These are phyloP conservation scores for Phyllosticta capitalensis DNA, from an alignment of 2,329 filamentous ascomycete species.

Conservation along the genomic window DNA sequence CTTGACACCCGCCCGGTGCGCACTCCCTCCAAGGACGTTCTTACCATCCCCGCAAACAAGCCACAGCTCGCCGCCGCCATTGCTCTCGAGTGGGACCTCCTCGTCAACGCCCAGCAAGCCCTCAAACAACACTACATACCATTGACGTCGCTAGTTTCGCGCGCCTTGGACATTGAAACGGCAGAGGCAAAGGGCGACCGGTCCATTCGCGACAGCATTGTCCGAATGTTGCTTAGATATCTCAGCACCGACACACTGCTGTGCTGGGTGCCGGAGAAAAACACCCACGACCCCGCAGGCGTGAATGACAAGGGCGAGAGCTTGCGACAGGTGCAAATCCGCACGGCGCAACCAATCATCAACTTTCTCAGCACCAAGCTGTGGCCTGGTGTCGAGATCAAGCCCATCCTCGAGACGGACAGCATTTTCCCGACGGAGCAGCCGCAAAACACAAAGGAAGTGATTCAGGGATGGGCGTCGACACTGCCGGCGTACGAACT, in stretches of 20 bases:
- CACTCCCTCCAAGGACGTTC: constrained; percentile 60
- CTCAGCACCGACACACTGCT: constrained; percentile 86
- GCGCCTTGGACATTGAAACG: constrained; percentile 68
- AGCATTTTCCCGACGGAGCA: constrained; percentile 70
- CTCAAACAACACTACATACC: constrained; percentile 82
- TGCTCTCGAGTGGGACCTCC: constrained; percentile 85
- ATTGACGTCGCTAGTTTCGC: constrained; percentile 72
- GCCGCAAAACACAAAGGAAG: constrained; percentile 61
- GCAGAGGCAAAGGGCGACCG: constrained; percentile 49
- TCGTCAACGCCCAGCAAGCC: constrained; percentile 73
- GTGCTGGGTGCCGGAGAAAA: constrained; percentile 67
- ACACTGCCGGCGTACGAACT: constrained; percentile 70
- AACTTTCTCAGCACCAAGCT: constrained; percentile 60
- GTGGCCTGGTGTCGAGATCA: constrained; percentile 75
- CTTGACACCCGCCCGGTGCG: constrained; percentile 74
- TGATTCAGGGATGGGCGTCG: constrained; percentile 68
- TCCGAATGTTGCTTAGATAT: constrained; percentile 67
- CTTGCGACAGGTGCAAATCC: constrained; percentile 63
- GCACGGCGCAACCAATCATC: constrained; percentile 60
- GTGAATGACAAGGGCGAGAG: constrained; percentile 42
- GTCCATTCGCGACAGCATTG: constrained; percentile 53
- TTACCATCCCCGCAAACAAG: constrained; percentile 66
- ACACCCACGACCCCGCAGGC: constrained; percentile 35
- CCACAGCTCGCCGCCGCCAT: constrained; percentile 74
- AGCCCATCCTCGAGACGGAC: constrained; percentile 68